A percentile compares a stretch with the other conserved stretches of the same genome.
These are phyloP conservation scores for Tuber microsphaerosporum DNA, from an alignment of 495 filamentous ascomycete genomes.

Conservation along the genomic window DNA sequence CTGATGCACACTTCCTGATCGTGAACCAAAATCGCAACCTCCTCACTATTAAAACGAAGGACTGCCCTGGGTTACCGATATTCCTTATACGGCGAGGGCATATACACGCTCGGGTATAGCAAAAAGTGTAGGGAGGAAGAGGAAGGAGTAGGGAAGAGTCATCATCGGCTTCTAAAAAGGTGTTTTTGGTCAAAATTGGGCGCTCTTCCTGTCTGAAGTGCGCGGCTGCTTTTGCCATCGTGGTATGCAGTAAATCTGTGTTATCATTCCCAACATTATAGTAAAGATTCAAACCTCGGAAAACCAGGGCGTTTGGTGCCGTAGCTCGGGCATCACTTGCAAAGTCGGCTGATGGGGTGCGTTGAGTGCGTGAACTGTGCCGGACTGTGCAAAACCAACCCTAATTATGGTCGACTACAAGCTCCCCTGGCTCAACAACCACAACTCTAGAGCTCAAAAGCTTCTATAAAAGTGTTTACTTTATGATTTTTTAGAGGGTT, in stretches of 20 bases:
- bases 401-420: no score
- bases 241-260: neutral
- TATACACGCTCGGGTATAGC: neutral
- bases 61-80: neutral
- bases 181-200: neutral
- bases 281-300: neutral
- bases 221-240: neutral
- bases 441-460: no score
- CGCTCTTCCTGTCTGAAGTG: neutral
- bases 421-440: no score
- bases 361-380: no score
- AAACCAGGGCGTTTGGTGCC: neutral
- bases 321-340: neutral
- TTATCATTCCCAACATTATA: neutral
- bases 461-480: no score
- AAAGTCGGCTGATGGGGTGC: no score
- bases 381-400: no score
- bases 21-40: constrained; percentile 3
- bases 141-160: neutral
- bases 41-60: constrained; percentile 1
- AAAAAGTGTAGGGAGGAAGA: neutral
- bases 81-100: neutral
- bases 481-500: no score
- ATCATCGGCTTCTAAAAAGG: neutral
- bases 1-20: neutral